Conservation (phyloP, 805 yeast species). For the Candida parachauliodes region DNA sequence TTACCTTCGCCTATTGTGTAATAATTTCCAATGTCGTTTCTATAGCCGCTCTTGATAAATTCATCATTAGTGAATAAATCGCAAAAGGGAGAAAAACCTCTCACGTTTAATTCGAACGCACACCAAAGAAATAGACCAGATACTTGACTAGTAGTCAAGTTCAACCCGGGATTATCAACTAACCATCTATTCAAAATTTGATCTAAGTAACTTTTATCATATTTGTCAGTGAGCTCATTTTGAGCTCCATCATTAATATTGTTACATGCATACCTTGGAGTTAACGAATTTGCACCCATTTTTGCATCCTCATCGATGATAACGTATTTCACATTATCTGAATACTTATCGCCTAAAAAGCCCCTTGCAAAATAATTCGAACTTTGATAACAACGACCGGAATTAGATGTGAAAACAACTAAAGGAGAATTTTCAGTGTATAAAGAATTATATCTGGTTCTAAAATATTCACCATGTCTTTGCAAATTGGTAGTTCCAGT, state of each 20-base stretch:
- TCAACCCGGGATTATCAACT: slow-evolving; percentile 49
- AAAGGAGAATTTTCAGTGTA: slow-evolving; percentile 32
- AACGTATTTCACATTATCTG: slow-evolving; percentile 27
- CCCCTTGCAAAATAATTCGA: slow-evolving; percentile 58
- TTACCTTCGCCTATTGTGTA: slow-evolving; percentile 65
- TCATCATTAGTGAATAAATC: slow-evolving; percentile 65
- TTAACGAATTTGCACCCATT: slow-evolving; percentile 58
- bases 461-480: slow-evolving; percentile 46
- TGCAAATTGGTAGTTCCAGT: slow-evolving; percentile 50
- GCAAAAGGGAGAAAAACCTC: slow-evolving; percentile 67
- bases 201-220: slow-evolving; percentile 42
- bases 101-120: slow-evolving; percentile 70
- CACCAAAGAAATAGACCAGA: slow-evolving; percentile 55
- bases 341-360: slow-evolving; percentile 46
- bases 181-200: slow-evolving; percentile 58
- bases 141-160: slow-evolving; percentile 52
- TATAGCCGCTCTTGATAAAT: slow-evolving; percentile 59
- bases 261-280: slow-evolving; percentile 49
- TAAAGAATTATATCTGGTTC: slow-evolving; percentile 48
- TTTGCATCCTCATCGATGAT: slow-evolving; percentile 44
- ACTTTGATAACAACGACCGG: slow-evolving; percentile 53
- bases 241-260: slow-evolving; percentile 20
- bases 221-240: slow-evolving; percentile 17
- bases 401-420: slow-evolving; percentile 54
- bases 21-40: slow-evolving; percentile 54